These are phyloP conservation scores for Penicillium tannophilum DNA, from an alignment of 495 filamentous ascomycete species.

Conservation along the genomic window DNA sequence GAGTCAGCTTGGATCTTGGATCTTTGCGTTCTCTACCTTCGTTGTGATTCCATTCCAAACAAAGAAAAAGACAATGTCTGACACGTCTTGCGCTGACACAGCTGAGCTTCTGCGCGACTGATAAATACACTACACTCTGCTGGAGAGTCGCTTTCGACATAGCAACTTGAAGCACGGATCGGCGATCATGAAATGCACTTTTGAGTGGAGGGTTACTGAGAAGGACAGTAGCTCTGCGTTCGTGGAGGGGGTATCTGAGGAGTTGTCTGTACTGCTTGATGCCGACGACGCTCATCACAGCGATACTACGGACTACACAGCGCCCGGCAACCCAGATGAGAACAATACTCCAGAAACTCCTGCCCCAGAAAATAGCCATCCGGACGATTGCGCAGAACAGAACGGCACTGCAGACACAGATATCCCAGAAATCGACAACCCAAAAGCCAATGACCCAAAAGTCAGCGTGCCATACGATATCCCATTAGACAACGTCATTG, in stretches of 20 bases:
- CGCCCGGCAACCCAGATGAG: background rate
- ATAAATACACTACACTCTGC: background rate
- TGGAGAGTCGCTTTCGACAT: background rate
- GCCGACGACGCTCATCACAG: background rate
- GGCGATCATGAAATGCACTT: background rate
- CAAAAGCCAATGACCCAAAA: background rate
- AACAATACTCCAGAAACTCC: background rate
- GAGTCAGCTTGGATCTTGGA: background rate
- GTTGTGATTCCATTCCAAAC: background rate
- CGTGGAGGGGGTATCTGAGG: background rate
- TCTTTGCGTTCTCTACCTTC: background rate
- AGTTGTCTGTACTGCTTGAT: background rate
- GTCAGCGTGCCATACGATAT: background rate
- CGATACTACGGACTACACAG: background rate
- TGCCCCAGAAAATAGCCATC: background rate
- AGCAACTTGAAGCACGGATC: background rate
- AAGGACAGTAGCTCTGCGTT: background rate
- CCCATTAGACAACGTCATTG: background rate
- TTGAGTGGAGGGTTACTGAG: background rate
- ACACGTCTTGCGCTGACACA: background rate
- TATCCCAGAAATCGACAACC: background rate
- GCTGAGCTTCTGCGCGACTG: background rate
- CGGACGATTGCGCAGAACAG: background rate
- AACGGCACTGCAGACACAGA: background rate
- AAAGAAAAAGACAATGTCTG: background rate